Evolutionary conservation across 345 rosid genomes (phyloP).

Genomic region (Chamaenerion angustifolium): DNA sequence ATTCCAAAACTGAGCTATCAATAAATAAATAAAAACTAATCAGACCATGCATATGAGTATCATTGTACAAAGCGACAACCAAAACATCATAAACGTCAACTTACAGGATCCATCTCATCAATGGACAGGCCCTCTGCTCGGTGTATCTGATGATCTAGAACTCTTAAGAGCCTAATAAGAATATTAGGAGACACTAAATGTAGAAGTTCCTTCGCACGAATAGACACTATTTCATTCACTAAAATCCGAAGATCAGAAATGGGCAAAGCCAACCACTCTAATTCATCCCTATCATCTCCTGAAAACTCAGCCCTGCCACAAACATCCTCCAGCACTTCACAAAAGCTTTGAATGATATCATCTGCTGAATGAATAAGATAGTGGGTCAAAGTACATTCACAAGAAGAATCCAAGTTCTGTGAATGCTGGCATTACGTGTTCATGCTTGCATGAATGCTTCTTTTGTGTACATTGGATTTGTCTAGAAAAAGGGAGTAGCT

Average conservation of each 20-base stretch:
- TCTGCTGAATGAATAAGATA: conserved; percentile 23
- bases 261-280: conserved; percentile 72
- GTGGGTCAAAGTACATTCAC: neutral
- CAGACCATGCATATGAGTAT: too few relatives aligned
- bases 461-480: neutral
- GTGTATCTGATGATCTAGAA: conserved; percentile 94
- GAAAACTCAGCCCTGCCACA: conserved; percentile 69
- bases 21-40: too few relatives aligned
- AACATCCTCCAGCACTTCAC: conserved; percentile 70
- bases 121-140: conserved; percentile 89
- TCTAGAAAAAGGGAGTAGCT: conserved; percentile 5
- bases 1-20: too few relatives aligned
- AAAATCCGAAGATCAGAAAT: conserved; percentile 52
- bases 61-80: too few relatives aligned
- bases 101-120: conserved; percentile 58
- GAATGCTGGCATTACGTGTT: neutral
- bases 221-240: conserved; percentile 62
- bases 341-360: conserved; percentile 45
- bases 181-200: conserved; percentile 79
- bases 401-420: too few relatives aligned
- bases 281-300: conserved; percentile 75
- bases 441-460: neutral
- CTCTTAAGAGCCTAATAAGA: conserved; percentile 52
- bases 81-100: conserved; percentile 12
- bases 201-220: conserved; percentile 67